Conservation (phyloP, 176 grass and related monocot species). For the Cocos nucifera region DNA sequence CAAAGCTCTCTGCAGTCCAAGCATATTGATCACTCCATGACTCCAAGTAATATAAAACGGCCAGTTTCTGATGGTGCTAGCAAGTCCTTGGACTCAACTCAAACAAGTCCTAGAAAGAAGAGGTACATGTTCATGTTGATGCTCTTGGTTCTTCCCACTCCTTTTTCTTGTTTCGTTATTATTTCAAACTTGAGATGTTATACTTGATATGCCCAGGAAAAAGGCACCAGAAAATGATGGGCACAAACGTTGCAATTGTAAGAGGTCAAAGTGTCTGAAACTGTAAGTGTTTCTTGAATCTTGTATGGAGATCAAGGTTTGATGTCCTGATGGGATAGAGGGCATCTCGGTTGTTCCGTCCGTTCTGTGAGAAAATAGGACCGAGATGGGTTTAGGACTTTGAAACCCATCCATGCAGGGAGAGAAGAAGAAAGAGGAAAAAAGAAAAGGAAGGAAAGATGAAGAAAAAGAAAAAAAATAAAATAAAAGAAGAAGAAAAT, state of each 20-base stretch:
- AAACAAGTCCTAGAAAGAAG: constrained; percentile 28
- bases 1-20: constrained; percentile 12
- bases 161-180: neutral
- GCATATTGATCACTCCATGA: constrained; percentile 5
- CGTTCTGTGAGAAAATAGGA: no score
- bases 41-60: constrained; percentile 19
- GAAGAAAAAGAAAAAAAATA: no score
- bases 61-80: constrained; percentile 3
- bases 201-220: constrained; percentile 10
- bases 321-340: no score
- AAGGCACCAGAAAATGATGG: constrained; percentile 19
- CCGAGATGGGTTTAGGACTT: no score
- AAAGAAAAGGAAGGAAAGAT: no score
- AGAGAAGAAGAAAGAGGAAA: no score
- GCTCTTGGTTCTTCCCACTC: neutral
- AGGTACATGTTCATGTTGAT: constrained; percentile 10
- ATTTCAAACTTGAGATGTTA: neutral
- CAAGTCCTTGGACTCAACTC: neutral
- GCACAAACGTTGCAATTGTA: constrained; percentile 32
- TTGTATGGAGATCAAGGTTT: neutral
- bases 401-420: no score
- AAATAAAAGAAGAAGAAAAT: no score
- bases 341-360: no score
- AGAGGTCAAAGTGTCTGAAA: constrained; percentile 34
- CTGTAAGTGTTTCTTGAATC: constrained; percentile 18